These are phyloP conservation scores for Lachnellula occidentalis DNA, from an alignment of 2,329 filamentous ascomycete genomes.

Conservation along the genomic window DNA sequence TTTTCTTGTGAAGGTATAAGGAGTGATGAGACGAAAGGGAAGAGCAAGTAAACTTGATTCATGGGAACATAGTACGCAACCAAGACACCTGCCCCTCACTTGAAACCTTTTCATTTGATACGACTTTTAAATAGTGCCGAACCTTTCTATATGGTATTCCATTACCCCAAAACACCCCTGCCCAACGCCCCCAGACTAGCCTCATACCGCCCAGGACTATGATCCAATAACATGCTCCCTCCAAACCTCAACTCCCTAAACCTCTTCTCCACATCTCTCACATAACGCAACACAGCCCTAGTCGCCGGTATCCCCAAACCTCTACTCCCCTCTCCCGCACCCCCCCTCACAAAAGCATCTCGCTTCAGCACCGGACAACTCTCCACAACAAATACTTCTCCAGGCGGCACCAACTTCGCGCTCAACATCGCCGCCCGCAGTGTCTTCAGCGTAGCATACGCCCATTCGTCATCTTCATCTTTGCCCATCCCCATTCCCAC, in stretches of 20 bases:
- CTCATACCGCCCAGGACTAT: conserved; percentile 71
- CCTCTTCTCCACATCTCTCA: conserved; percentile 63
- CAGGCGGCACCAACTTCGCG: conserved; percentile 66
- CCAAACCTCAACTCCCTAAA: conserved; percentile 69
- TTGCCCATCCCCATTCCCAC: conserved; percentile 35
- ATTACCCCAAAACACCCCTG: conserved; percentile 32
- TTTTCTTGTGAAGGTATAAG: no score
- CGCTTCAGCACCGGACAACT: conserved; percentile 61
- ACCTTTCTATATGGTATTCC: no score
- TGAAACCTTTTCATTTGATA: no score
- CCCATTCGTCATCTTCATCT: conserved; percentile 62
- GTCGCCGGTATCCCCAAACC: conserved; percentile 59
- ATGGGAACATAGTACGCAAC: neutral
- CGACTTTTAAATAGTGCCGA: no score
- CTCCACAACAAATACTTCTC: conserved; percentile 70
- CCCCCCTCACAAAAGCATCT: conserved; percentile 52
- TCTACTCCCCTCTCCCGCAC: conserved; percentile 22
- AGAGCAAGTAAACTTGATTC: no score
- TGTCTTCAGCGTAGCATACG: conserved; percentile 59
- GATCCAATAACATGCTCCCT: conserved; percentile 68
- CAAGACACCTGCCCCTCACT: no score
- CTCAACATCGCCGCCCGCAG: conserved; percentile 64
- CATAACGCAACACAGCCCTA: conserved; percentile 63
- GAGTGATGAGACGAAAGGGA: no score
- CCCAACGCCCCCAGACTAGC: conserved; percentile 57